These are phyloP conservation scores for Umbilicus rupestris DNA, from an alignment of 164 flowering plant species.

Conservation along the genomic window DNA sequence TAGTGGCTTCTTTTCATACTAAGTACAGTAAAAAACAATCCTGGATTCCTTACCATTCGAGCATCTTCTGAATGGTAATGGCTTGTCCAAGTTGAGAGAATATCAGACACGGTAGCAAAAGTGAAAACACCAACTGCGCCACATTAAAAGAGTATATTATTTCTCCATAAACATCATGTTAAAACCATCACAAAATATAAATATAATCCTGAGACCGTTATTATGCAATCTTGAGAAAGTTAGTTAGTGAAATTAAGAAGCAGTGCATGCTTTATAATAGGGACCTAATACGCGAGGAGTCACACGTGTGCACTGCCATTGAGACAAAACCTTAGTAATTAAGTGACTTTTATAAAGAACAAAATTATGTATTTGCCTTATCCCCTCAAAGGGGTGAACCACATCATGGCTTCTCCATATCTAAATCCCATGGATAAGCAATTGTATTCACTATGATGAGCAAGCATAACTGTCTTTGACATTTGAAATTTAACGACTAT, in stretches of 20 bases:
- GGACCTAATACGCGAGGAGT: neutral
- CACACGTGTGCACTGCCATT: neutral
- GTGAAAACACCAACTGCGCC: slow-evolving; percentile 87
- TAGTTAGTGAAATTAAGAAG: neutral
- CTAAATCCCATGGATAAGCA: no score
- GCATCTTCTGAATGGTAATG: slow-evolving; percentile 64
- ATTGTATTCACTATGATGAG: no score
- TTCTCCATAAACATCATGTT: neutral
- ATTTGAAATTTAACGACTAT: no score
- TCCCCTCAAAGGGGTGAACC: neutral
- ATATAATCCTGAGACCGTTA: neutral
- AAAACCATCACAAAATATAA: neutral
- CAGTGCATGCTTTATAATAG: neutral
- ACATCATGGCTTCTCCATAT: no score
- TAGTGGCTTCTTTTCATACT: neutral
- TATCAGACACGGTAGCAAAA: slow-evolving; percentile 88
- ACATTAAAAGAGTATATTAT: neutral
- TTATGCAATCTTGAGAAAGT: neutral
- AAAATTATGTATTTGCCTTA: neutral
- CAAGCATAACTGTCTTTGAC: no score
- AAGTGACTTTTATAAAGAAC: neutral
- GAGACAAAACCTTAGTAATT: neutral
- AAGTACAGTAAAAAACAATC: neutral
- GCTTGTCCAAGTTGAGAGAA: slow-evolving; percentile 95
- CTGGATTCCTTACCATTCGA: slow-evolving; percentile 49